These are phyloP conservation scores for Mesembryanthemum crystallinum DNA, from an alignment of 148 eudicot genomes.

Conservation along the genomic window DNA sequence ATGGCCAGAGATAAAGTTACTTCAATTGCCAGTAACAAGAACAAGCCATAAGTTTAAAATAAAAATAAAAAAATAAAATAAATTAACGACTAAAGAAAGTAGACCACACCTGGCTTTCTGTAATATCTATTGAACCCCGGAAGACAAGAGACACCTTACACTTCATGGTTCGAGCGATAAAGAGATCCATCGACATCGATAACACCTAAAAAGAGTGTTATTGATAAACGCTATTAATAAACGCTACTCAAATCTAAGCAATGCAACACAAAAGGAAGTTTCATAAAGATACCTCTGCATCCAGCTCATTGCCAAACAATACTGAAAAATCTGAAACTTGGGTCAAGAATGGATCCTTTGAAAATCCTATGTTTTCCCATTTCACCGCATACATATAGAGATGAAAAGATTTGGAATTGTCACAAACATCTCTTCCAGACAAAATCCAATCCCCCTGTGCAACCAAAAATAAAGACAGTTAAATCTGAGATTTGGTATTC, in stretches of 20 bases:
- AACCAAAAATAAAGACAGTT: slow-evolving; percentile 20
- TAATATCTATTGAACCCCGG: slow-evolving; percentile 63
- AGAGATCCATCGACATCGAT: slow-evolving; percentile 99
- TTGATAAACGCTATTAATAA: background rate
- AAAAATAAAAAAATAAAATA: background rate
- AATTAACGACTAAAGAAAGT: background rate
- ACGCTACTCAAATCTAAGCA: slow-evolving; percentile 1
- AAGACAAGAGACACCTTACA: slow-evolving; percentile 75
- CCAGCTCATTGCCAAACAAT: slow-evolving; percentile 92
- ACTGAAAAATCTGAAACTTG: slow-evolving; percentile 86
- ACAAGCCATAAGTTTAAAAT: background rate
- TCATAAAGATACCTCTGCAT: slow-evolving; percentile 73
- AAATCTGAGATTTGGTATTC: background rate
- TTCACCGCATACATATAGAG: slow-evolving; percentile 76
- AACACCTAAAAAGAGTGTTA: slow-evolving; percentile 68
- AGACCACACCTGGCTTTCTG: slow-evolving; percentile 65
- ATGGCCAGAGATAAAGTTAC: slow-evolving; percentile 14
- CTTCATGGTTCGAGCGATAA: slow-evolving; percentile 90
- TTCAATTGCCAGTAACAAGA: background rate
- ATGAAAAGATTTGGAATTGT: slow-evolving; percentile 47
- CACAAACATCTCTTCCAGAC: slow-evolving; percentile 57
- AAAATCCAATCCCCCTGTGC: slow-evolving; percentile 95
- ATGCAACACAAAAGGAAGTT: background rate
- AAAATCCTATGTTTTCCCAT: slow-evolving; percentile 67
- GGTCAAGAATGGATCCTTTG: slow-evolving; percentile 76